Evolutionary conservation across 345 rosid genomes (phyloP), one percentile per base, ranked within the genome.

Genomic region (Jatropha curcas): DNA sequence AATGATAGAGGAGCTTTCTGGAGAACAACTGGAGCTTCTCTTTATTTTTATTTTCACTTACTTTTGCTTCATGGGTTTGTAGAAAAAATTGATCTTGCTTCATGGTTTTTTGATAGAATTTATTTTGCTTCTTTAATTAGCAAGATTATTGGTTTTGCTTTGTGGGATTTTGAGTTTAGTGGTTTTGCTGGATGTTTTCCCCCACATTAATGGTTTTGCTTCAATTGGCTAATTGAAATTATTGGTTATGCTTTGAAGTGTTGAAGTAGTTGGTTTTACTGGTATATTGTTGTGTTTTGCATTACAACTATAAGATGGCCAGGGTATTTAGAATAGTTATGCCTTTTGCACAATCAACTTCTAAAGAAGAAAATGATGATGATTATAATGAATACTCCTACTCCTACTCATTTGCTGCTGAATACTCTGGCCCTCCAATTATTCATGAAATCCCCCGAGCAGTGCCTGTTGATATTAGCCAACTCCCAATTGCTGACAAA

Each of bases 371-470:
- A 35, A 77, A 78, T 61, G 78, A 77, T 22, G 90, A 53, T 46
- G 65, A 79, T 33, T 35, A 85, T 53, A 82, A 71, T 46, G 35
- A 34, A 70, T 51, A 80, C 35, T 33, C 30, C 28, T 51, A 80
- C 35, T 33, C 30, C 28, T 95, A 84, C 79, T 95, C 99, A 28
- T 80, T 95, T 72, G 97, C 99, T 2, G 7, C 28, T 8, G 92
- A 81, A 89, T 92, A 95, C 72, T 76, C 79, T 60, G 98, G 99
- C 27, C 97, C 94, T 79, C 80, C 69, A 19, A 31, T 87, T n/a
- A 30, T 76, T 58, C 71, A 33, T 50, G 82, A 89, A 72, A 65
- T 95, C 31, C 98, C 98, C 62, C 82, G 65, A 71, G 96, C 80
- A 16, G 68, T 63, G 72, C 99, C 97, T 1, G 80, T 92, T 50